A percentile compares a stretch with the other conserved stretches of the same genome.
These are phyloP conservation scores for Magnusiomyces magnusii DNA, from an alignment of 1,139 yeast genomes.

Conservation along the genomic window DNA sequence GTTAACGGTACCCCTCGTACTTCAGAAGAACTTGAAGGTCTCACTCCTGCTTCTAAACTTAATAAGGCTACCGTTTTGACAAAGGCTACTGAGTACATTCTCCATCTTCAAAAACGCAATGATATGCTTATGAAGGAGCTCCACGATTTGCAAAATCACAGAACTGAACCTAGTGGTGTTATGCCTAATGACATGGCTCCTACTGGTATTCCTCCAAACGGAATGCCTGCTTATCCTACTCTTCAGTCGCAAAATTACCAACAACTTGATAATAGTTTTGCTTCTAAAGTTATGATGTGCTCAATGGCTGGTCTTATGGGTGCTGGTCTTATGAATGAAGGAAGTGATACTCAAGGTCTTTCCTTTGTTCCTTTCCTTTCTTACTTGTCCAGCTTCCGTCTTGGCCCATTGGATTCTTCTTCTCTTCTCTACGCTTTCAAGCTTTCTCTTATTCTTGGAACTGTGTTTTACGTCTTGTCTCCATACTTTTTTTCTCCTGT, in stretches of 20 bases:
- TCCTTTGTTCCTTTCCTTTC: slow-evolving; percentile 29
- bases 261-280: slow-evolving; percentile 8
- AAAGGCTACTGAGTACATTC: slow-evolving; percentile 85
- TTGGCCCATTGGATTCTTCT: slow-evolving; percentile 15
- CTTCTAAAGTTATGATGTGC: slow-evolving; percentile 33
- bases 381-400: slow-evolving; percentile 10
- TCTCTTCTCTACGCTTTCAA: slow-evolving; percentile 22
- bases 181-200: slow-evolving; percentile 6
- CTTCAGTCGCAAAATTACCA: slow-evolving; percentile 16
- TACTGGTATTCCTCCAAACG: slow-evolving; percentile 17
- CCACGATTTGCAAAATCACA: neutral
- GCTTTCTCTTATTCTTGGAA: slow-evolving; percentile 27
- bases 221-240: neutral
- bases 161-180: neutral
- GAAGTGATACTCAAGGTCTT: slow-evolving; percentile 27
- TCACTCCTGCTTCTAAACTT: slow-evolving; percentile 77
- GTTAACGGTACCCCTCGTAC: slow-evolving; percentile 31
- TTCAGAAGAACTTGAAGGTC: slow-evolving; percentile 59
- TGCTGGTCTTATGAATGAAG: slow-evolving; percentile 30
- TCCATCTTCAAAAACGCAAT: slow-evolving; percentile 70
- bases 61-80: slow-evolving; percentile 85
- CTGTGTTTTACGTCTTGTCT: slow-evolving; percentile 26
- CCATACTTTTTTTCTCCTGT: slow-evolving; percentile 16
- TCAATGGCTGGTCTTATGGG: slow-evolving; percentile 37
- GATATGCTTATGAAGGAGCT: slow-evolving; percentile 1